Percentiles rank a stretch among this genome's conserved stretches.
Evolutionary conservation across 2,329 filamentous ascomycete genomes (phyloP).

Genomic region (Samsoniella hepiali): DNA sequence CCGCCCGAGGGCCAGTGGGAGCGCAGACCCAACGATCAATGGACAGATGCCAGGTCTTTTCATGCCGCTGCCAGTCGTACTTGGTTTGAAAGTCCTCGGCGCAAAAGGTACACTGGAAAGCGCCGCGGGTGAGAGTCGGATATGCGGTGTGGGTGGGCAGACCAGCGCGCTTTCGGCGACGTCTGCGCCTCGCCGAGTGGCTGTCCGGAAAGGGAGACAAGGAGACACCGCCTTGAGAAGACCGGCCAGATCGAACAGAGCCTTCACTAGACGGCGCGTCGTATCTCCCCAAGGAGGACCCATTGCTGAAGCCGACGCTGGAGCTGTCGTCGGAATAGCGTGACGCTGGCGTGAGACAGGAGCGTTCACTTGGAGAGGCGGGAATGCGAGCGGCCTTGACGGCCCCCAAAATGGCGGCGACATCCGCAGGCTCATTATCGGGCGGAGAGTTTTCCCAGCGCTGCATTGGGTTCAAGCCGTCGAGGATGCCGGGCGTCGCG

Average conservation of each 20-base stretch:
- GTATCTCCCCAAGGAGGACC: slow-evolving; percentile 11
- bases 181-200: neutral
- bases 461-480: slow-evolving; percentile 28
- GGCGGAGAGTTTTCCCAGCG: slow-evolving; percentile 34
- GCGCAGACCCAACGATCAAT: slow-evolving; percentile 65
- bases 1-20: slow-evolving; percentile 53
- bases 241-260: slow-evolving; percentile 3
- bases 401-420: slow-evolving; percentile 30
- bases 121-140: slow-evolving; percentile 24
- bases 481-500: slow-evolving; percentile 34
- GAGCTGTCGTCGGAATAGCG: slow-evolving; percentile 8
- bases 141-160: slow-evolving; percentile 7
- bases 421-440: slow-evolving; percentile 30
- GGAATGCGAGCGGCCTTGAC: slow-evolving; percentile 24
- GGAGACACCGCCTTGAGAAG: slow-evolving; percentile 1
- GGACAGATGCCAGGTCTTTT: slow-evolving; percentile 63
- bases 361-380: slow-evolving; percentile 10
- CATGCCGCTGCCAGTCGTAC: slow-evolving; percentile 68
- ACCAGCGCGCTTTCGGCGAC: slow-evolving; percentile 7
- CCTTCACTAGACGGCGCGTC: slow-evolving; percentile 5
- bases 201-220: slow-evolving; percentile 7
- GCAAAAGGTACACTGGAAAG: slow-evolving; percentile 65
- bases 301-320: slow-evolving; percentile 15
- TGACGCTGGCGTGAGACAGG: slow-evolving; percentile 10
- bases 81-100: slow-evolving; percentile 66